Conservation (phyloP, 2,329 filamentous ascomycete species). For the Colletotrichum melonis region DNA sequence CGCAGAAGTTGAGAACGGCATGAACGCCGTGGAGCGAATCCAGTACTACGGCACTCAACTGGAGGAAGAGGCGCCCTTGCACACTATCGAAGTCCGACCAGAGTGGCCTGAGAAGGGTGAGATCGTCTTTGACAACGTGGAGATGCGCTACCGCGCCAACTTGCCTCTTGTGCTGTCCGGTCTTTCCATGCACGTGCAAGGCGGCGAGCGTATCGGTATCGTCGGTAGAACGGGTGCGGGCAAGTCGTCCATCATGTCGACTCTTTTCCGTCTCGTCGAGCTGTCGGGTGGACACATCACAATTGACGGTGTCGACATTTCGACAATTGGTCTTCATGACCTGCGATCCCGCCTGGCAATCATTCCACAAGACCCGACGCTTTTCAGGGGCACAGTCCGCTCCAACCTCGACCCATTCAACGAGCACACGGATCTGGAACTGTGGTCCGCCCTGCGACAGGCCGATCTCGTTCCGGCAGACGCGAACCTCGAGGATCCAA, state of each 20-base stretch:
- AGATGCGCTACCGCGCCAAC: constrained; percentile 81
- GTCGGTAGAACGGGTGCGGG: constrained; percentile 86
- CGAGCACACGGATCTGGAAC: constrained; percentile 80
- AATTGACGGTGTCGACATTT: constrained; percentile 77
- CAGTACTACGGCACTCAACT: constrained; percentile 89
- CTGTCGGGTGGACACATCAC: constrained; percentile 71
- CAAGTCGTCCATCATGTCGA: constrained; percentile 86
- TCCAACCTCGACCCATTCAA: constrained; percentile 85
- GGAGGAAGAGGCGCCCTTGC: constrained; percentile 88
- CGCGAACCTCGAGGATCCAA: constrained; percentile 38
- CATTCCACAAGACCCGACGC: constrained; percentile 86
- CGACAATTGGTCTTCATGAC: constrained; percentile 79
- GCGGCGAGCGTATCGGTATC: constrained; percentile 84
- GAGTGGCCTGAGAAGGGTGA: constrained; percentile 90
- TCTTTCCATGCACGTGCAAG: constrained; percentile 76
- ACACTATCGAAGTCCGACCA: constrained; percentile 77
- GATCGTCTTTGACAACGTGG: constrained; percentile 78
- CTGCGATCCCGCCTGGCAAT: constrained; percentile 82
- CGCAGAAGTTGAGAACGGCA: constrained; percentile 96
- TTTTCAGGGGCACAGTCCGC: constrained; percentile 84
- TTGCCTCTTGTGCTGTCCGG: constrained; percentile 80
- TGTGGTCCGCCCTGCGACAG: constrained; percentile 83
- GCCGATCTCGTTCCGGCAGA: constrained; percentile 75
- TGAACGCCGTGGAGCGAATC: constrained; percentile 95
- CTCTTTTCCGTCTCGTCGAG: constrained; percentile 81